A percentile compares a stretch with the other conserved stretches of the same genome.
These are phyloP conservation scores for Plantago ovata DNA, from an alignment of 257 asterid genomes.

Conservation along the genomic window DNA sequence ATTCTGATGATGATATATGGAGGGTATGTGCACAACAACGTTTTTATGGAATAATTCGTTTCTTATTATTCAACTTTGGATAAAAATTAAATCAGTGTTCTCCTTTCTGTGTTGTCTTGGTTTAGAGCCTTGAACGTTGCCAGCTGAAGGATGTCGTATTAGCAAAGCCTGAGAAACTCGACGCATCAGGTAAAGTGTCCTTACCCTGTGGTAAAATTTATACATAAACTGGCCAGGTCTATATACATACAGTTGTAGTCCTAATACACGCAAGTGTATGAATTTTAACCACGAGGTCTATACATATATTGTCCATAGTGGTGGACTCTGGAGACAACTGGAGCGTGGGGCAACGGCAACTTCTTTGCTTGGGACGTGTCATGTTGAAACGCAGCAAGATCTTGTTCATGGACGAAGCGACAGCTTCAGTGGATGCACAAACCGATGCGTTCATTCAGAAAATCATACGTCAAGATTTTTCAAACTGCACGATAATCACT, in stretches of 20 bases:
- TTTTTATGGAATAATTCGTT: no score
- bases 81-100: no score
- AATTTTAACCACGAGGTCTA: no score
- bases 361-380: slow-evolving; percentile 72
- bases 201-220: not conserved
- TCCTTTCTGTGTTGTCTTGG: no score
- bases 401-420: slow-evolving; percentile 81
- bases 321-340: slow-evolving; percentile 78
- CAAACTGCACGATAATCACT: slow-evolving; percentile 55
- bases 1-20: slow-evolving; percentile 80
- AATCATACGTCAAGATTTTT: slow-evolving; percentile 60
- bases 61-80: not conserved
- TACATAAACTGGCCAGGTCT: not conserved
- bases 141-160: slow-evolving; percentile 71
- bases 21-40: no score
- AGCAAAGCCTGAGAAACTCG: slow-evolving; percentile 56
- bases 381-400: slow-evolving; percentile 54
- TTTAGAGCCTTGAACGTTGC: slow-evolving; percentile 65
- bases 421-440: slow-evolving; percentile 82
- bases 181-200: slow-evolving; percentile 49
- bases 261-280: not conserved
- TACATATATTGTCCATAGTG: slow-evolving; percentile 7
- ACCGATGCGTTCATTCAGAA: slow-evolving; percentile 65
- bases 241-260: not conserved
- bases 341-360: slow-evolving; percentile 85